Percentiles rank a stretch among this genome's conserved stretches.
These are phyloP conservation scores for Exophiala sp. DNA, from an alignment of 2,329 filamentous ascomycete genomes.

Conservation along the genomic window DNA sequence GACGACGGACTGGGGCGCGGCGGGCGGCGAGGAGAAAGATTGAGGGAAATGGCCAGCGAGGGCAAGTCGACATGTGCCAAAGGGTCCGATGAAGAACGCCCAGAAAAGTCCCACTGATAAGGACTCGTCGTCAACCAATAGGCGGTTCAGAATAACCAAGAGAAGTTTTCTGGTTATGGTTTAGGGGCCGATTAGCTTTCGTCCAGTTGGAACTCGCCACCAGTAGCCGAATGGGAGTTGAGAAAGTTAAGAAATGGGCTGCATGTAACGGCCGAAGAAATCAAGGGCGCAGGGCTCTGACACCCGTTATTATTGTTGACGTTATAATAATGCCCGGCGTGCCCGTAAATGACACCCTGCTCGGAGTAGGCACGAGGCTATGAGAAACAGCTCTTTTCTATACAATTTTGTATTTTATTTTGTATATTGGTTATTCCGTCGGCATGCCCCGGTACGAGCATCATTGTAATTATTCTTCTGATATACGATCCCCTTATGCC, in stretches of 20 bases:
- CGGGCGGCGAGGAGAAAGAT: not conserved
- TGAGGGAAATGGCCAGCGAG: not conserved
- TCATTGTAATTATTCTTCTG: too few species aligned
- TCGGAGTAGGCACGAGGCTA: too few species aligned
- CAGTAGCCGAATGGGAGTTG: not conserved
- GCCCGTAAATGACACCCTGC: too few species aligned
- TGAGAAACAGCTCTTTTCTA: too few species aligned
- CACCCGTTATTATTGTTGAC: too few species aligned
- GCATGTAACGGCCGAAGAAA: too few species aligned
- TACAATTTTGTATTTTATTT: too few species aligned
- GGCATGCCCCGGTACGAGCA: too few species aligned
- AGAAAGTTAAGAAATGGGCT: not conserved
- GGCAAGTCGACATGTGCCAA: constrained; percentile 2
- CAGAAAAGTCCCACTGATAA: not conserved
- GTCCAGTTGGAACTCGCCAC: not conserved
- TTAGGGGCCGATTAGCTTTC: not conserved
- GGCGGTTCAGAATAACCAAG: not conserved
- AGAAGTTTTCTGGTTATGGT: not conserved
- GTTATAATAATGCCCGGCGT: too few species aligned
- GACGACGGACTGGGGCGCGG: not conserved
- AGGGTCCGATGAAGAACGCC: not conserved
- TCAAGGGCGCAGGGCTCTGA: too few species aligned
- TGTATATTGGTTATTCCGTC: too few species aligned
- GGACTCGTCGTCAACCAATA: not conserved
- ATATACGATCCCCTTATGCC: too few species aligned